Base-by-base conservation (phyloP, 345 rosid genomes). In the Anastatica hierochuntica region DNA sequence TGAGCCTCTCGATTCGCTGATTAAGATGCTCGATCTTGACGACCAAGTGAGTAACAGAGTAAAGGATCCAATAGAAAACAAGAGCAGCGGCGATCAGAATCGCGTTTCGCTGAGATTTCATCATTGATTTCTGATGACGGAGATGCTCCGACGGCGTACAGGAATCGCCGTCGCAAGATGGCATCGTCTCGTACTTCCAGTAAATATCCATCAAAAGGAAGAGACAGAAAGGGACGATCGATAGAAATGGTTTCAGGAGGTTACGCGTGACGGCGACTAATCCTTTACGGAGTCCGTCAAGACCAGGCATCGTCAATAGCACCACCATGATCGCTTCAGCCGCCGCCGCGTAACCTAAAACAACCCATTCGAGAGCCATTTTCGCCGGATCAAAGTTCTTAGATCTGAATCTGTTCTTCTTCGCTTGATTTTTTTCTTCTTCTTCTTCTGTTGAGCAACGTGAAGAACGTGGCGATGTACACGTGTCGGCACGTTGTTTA, bases 281-380 rank as follows among this genome's bases (percentile, higher is more conserved):
- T 14, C 97, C 95, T 53, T 65, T 72, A 6, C 95, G 74, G 48
- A 88, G 73, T 11, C 77, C 84, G 57, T 79, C 86, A 9, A 85
- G 90, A 3, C 97, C 97, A 4, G 97, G 97, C 43, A 88, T 34
- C 2, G 97, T 88, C 40, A 88, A 70, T 27, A 88, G 81, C 27
- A 88, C 74, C 35, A 85, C 76, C 97, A 88, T 85, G 53, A 88
- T 76, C 33, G 95, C 97, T 71, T 88, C 97, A 1, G 97, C 97
- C 5, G 74, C 92, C 7, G 92, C 95, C 1, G 95, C 83, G 65
- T 88, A 88, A 10, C 88, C 88, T 16, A 85, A 75, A 37, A 85
- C 88, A 14, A 88, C 85, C 97, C 97, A 88, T 64, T 88, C 97
- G n/a, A 88, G 77, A 39, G 96, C 96, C 96, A 87, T 87, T 35